Evolutionary conservation across 2,329 filamentous ascomycete species (phyloP).

Genomic region (Pseudogymnoascus sp.): DNA sequence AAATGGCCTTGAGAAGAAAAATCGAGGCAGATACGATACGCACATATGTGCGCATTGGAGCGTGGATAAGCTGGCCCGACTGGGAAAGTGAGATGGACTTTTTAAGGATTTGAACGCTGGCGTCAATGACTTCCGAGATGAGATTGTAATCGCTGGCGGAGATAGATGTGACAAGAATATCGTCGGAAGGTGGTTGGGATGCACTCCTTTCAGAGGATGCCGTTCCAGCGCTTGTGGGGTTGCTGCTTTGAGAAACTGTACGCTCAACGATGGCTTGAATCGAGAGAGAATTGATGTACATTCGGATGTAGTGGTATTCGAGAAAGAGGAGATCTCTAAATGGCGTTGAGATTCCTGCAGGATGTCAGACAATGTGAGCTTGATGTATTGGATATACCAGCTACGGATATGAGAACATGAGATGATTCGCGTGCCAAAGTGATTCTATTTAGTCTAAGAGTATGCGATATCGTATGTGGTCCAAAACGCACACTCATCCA

Average conservation of each 20-base stretch:
- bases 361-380: not conserved
- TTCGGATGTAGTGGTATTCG: slow-evolving; percentile 40
- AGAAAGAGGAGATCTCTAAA: slow-evolving; percentile 38
- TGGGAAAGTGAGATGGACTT: slow-evolving; percentile 43
- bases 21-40: slow-evolving; percentile 48
- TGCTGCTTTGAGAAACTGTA: slow-evolving; percentile 33
- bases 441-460: not conserved
- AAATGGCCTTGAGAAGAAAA: slow-evolving; percentile 29
- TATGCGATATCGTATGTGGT: not conserved
- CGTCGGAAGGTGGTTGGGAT: not conserved
- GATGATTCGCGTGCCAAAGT: not conserved
- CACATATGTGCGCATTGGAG: slow-evolving; percentile 45
- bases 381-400: slow-evolving; percentile 21
- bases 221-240: slow-evolving; percentile 25
- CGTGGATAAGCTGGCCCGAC: slow-evolving; percentile 40
- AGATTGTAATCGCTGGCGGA: slow-evolving; percentile 46
- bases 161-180: slow-evolving; percentile 33
- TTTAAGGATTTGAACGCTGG: slow-evolving; percentile 43
- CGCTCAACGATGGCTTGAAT: slow-evolving; percentile 51
- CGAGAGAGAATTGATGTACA: slow-evolving; percentile 41
- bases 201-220: slow-evolving; percentile 18
- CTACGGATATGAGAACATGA: not conserved
- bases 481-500: not conserved
- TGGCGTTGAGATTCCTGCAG: not conserved
- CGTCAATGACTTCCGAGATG: slow-evolving; percentile 48